Evolutionary conservation across 768 basidiomycete genomes (phyloP).

Genomic region (Trametes villosa): DNA sequence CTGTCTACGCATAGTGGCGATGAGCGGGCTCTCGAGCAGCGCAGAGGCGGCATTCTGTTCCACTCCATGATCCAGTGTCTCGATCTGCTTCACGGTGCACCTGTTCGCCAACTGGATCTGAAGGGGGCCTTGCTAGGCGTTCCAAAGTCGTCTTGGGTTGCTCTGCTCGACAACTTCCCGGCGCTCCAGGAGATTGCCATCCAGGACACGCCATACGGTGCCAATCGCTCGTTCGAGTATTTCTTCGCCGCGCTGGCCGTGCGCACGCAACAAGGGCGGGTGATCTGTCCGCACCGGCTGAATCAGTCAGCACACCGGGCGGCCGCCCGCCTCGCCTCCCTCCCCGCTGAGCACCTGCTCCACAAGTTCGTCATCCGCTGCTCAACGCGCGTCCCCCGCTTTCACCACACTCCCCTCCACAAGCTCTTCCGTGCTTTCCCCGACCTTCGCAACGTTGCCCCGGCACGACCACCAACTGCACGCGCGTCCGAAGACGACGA

Average conservation of each 20-base stretch:
- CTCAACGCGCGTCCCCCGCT: slow-evolving; percentile 1
- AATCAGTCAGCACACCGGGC: slow-evolving; percentile 14
- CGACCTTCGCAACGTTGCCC: slow-evolving; percentile 6
- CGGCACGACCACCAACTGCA: not conserved
- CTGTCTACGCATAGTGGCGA: no score
- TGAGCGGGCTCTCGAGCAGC: no score
- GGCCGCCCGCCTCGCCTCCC: slow-evolving; percentile 20
- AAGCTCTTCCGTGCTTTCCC: not conserved
- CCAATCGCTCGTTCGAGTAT: no score
- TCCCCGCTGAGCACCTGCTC: slow-evolving; percentile 27
- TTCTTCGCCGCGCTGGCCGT: not conserved
- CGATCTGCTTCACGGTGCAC: no score
- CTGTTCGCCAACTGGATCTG: no score
- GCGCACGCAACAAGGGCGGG: no score
- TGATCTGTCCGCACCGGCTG: no score
- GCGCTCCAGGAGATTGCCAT: slow-evolving; percentile 33
- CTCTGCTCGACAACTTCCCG: slow-evolving; percentile 34
- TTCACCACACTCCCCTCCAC: slow-evolving; percentile 29
- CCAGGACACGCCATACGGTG: not conserved
- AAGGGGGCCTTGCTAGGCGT: no score
- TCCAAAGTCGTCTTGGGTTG: no score
- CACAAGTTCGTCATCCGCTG: slow-evolving; percentile 5
- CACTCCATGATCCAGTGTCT: no score
- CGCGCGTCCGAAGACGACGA: not conserved
- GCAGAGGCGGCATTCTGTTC: no score